Evolutionary conservation across 768 basidiomycete genomes (phyloP), one percentile per base, ranked within the genome.

Genomic region (Collybiopsis luxurians): DNA sequence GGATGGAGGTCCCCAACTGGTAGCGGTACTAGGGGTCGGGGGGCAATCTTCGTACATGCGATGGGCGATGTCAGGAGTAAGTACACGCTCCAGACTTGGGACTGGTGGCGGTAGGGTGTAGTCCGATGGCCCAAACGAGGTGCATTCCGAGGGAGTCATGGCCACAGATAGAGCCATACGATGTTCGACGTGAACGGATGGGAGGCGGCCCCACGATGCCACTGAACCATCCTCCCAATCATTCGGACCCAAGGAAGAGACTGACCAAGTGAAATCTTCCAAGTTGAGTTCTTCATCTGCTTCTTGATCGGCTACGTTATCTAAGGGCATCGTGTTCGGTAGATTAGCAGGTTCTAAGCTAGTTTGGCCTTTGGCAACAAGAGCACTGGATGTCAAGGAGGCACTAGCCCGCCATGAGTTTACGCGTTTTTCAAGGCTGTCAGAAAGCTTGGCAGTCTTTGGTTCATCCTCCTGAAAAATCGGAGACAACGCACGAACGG

Each of bases 241-340:
- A 30, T 70, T 71, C 21, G 89, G 89, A n/a, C 89, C 89, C 2
- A 70, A 68, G 6, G 89, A 89, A 7, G 86, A 85, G 24, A 82
- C 75, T 9, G 87, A 88, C 85, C 87, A 91, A 9, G 77, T 65
- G 63, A 79, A 91, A 60, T 90, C 88, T 42, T 83, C 83, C 27
- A 86, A 68, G 60, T 86, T 78, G 53, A 87, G 70, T 57, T 78
- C 79, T 12, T 75, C 71, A 23, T 71, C 70, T 1, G 56, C 69
- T 26, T 65, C 64, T 48, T 56, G 59, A 36, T 55, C 58, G 50
- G 65, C 53, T 42, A 63, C 60, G 38, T 66, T 70, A n/a, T 71
- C 66, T 47, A 75, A 64, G 7, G 67, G 59, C 34, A 79, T 59
- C 17, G 70, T 67, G 59, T 79, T 81, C 4, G 82, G 78, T 60